A percentile compares a stretch with the other conserved stretches of the same genome.
Conservation (phyloP, 164 flowering plant genomes). For the Protea cynaroides region DNA sequence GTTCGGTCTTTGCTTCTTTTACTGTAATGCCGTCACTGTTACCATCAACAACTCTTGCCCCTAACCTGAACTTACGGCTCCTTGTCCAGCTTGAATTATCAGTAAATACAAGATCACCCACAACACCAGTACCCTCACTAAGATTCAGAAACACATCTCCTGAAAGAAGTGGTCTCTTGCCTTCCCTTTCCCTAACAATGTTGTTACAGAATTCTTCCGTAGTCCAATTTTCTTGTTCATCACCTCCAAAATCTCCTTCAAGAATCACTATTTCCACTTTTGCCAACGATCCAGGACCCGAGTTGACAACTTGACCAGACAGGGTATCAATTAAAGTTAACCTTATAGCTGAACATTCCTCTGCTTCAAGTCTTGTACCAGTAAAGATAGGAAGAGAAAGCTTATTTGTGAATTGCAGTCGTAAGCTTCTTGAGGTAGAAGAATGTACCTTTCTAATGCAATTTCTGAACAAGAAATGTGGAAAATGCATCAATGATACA, state of each 20-base stretch:
- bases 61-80: constrained; percentile 56
- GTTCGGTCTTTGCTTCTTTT: constrained; percentile 62
- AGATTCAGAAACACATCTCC: constrained; percentile 41
- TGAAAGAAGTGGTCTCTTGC: constrained; percentile 50
- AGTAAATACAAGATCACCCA: constrained; percentile 48
- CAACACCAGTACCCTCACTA: constrained; percentile 39
- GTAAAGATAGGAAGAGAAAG: constrained; percentile 56
- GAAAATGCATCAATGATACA: background rate
- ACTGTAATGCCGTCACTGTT: constrained; percentile 29
- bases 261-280: constrained; percentile 55
- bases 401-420: constrained; percentile 31
- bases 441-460: constrained; percentile 23
- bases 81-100: constrained; percentile 67
- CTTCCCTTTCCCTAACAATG: constrained; percentile 52
- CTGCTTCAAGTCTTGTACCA: constrained; percentile 55
- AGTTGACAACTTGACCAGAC: constrained; percentile 29
- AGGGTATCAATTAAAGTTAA: constrained; percentile 39
- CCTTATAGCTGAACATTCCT: constrained; percentile 28
- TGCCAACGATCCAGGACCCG: constrained; percentile 42
- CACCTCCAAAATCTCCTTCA: constrained; percentile 58
- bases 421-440: constrained; percentile 33
- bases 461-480: constrained; percentile 24
- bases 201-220: constrained; percentile 49
- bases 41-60: constrained; percentile 43
- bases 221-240: constrained; percentile 45